These are phyloP conservation scores for Vigna hirtella DNA, from an alignment of 306 rosid genomes.

Conservation along the genomic window DNA sequence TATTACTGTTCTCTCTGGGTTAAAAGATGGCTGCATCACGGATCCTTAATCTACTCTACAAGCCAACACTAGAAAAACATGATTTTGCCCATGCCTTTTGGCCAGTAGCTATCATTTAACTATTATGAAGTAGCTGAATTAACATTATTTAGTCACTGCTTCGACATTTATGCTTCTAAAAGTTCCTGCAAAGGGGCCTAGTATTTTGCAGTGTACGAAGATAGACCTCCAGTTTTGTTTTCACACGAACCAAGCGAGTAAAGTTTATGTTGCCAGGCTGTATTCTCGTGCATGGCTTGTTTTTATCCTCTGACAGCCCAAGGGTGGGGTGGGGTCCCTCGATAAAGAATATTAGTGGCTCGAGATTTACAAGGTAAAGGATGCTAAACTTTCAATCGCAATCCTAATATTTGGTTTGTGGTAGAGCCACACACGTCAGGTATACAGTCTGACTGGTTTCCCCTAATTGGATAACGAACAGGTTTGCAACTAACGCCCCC, in stretches of 20 bases:
- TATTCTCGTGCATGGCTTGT: conserved; percentile 37
- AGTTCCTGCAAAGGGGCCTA: conserved; percentile 32
- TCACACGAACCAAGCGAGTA: conserved; percentile 20
- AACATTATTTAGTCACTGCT: not conserved
- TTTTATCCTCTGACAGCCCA: conserved; percentile 32
- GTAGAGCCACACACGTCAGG: conserved; percentile 49
- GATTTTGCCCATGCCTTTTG: conserved; percentile 14
- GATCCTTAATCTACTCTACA: conserved; percentile 2
- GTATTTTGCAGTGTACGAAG: conserved; percentile 9
- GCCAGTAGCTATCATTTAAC: conserved; percentile 5
- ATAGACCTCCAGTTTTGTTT: conserved; percentile 36
- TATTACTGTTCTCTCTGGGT: not conserved
- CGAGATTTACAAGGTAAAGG: conserved; percentile 20
- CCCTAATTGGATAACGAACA: conserved; percentile 50
- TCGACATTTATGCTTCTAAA: conserved; percentile 7
- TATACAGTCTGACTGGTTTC: conserved; percentile 38
- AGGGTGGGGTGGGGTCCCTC: conserved; percentile 53
- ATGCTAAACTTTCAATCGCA: conserved; percentile 35
- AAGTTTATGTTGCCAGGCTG: conserved; percentile 43
- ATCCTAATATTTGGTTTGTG: conserved; percentile 31
- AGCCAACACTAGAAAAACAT: conserved; percentile 22
- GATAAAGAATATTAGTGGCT: conserved; percentile 46
- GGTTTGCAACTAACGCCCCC: conserved; percentile 26
- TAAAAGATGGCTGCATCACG: conserved; percentile 20
- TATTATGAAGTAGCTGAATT: not conserved